Percentiles rank a stretch among this genome's conserved stretches.
phyloP scores from a whole-genome alignment of 179 eudicot species.

The Actinidia arguta region DNA sequence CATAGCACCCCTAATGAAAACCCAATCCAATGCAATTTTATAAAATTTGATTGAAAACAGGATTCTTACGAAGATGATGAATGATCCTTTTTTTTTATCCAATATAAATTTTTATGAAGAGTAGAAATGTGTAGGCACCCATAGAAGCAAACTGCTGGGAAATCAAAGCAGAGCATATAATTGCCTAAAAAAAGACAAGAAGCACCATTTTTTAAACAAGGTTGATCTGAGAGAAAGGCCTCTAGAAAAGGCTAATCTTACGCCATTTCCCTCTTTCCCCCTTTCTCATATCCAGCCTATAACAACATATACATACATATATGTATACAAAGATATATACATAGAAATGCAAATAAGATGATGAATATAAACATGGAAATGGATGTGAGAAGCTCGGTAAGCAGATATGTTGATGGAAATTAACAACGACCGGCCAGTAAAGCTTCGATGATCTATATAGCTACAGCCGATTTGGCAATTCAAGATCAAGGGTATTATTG shows the following conservation, averaged over 20 bases:
- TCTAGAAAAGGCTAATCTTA: slow-evolving; percentile 15
- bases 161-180: slow-evolving; percentile 19
- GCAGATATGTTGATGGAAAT: slow-evolving; percentile 6
- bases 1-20: too few relatives aligned
- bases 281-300: slow-evolving; percentile 13
- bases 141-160: slow-evolving; percentile 25
- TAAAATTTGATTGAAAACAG: too few relatives aligned
- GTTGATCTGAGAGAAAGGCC: slow-evolving; percentile 20
- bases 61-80: too few relatives aligned
- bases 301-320: neutral
- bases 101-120: too few relatives aligned
- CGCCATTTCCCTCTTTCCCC: slow-evolving; percentile 18
- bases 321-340: neutral
- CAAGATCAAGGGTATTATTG: slow-evolving; percentile 2
- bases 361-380: too few relatives aligned
- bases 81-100: too few relatives aligned
- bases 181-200: too few relatives aligned
- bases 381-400: slow-evolving; percentile 1
- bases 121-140: slow-evolving; percentile 13
- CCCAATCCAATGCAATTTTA: too few relatives aligned
- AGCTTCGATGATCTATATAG: neutral
- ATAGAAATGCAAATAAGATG: neutral
- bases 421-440: slow-evolving; percentile 11
- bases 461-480: slow-evolving; percentile 10
- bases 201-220: too few relatives aligned